These are phyloP conservation scores for Plenodomus biglobosus DNA, from an alignment of 2,329 filamentous ascomycete genomes.

Conservation along the genomic window DNA sequence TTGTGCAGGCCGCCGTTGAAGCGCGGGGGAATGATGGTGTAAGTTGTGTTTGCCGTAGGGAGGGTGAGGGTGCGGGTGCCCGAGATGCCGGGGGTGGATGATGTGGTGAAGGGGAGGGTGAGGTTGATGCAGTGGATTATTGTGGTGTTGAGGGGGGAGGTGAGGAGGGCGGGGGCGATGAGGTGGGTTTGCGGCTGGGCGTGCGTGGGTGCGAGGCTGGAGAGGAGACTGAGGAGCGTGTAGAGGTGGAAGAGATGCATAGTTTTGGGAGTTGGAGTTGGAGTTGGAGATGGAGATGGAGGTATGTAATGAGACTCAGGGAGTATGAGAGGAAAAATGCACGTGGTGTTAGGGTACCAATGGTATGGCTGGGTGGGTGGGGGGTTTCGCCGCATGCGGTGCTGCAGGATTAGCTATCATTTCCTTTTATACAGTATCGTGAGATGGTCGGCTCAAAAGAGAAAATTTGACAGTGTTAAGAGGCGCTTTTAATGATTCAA, in stretches of 20 bases:
- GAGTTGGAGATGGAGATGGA: not conserved
- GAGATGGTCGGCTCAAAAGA: too few relatives aligned
- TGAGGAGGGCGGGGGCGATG: constrained; percentile 38
- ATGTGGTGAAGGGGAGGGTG: constrained; percentile 25
- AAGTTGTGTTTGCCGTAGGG: constrained; percentile 28
- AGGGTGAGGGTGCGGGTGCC: constrained; percentile 26
- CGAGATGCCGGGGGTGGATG: constrained; percentile 29
- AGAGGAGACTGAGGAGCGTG: not conserved
- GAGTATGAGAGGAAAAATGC: too few relatives aligned
- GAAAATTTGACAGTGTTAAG: too few relatives aligned
- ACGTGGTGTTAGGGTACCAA: too few relatives aligned
- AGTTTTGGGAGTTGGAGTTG: too few relatives aligned
- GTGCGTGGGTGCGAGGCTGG: not conserved
- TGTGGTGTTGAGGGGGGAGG: constrained; percentile 33
- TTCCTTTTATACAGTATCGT: too few relatives aligned
- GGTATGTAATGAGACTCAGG: too few relatives aligned
- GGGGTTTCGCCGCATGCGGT: too few relatives aligned
- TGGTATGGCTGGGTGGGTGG: too few relatives aligned
- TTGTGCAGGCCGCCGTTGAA: constrained; percentile 40
- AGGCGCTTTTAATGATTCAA: too few relatives aligned
- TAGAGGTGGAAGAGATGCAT: too few relatives aligned
- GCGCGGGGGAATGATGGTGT: constrained; percentile 36
- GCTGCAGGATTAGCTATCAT: not conserved
- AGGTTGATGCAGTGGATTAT: constrained; percentile 42
- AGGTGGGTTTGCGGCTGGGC: constrained; percentile 28